Evolutionary conservation across 1,284 basidiomycete species (phyloP).

Genomic region (Rhodotorula sp.): DNA sequence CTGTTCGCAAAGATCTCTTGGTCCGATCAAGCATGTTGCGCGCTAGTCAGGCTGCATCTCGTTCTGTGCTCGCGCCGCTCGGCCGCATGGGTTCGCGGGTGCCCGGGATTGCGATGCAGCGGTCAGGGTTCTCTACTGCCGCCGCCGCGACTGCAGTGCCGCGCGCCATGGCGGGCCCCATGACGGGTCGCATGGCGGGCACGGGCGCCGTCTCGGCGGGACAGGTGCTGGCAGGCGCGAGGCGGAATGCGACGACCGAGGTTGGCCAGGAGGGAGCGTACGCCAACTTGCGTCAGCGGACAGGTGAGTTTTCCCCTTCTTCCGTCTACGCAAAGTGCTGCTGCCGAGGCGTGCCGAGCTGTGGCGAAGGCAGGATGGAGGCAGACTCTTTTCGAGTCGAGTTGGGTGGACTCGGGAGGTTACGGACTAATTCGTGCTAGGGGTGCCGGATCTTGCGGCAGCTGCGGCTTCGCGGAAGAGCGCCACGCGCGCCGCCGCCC

Average conservation of each 20-base stretch:
- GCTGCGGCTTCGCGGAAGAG: constrained; percentile 20
- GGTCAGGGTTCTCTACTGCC: background rate
- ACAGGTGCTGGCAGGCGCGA: background rate
- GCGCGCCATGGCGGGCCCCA: background rate
- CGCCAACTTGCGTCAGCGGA: constrained; percentile 4
- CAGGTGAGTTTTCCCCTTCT: background rate
- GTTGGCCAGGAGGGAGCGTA: background rate
- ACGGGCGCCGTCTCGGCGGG: background rate
- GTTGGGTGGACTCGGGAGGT: background rate
- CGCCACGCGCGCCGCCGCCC: constrained; percentile 40
- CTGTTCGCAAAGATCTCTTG: background rate
- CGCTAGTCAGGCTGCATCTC: constrained; percentile 1
- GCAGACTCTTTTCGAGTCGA: too few relatives aligned
- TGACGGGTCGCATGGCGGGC: background rate
- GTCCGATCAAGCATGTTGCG: background rate
- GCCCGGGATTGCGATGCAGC: background rate
- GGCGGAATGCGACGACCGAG: background rate
- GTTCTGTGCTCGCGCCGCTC: background rate
- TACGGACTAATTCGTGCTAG: too few relatives aligned
- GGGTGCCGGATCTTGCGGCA: too few relatives aligned
- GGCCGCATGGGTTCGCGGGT: background rate
- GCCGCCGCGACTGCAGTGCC: background rate
- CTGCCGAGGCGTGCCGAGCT: background rate
- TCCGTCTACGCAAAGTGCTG: background rate
- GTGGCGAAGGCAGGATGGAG: too few relatives aligned